Evolutionary conservation across 495 filamentous ascomycete genomes (phyloP), one percentile per base, ranked within the genome.

Genomic region (Podospora tetraspora): DNA sequence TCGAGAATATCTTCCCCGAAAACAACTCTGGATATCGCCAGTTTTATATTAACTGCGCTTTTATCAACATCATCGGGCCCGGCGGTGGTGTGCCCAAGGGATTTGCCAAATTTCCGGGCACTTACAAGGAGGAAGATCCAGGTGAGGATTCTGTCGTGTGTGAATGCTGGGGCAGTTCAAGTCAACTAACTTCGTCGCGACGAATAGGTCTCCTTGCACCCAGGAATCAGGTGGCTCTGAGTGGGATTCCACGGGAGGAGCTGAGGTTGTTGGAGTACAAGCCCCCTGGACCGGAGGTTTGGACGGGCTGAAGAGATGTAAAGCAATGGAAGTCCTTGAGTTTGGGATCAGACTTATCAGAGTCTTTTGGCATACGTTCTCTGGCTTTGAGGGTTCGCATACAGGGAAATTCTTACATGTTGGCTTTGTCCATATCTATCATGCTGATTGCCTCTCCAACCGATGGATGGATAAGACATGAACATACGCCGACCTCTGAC

Each of bases 1-100:
- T 79, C 52, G 84, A 85, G 68, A 59, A 79, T 77, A 43, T 77
- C 80, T 57, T 79, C 72, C 57, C 74, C 76, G 27, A 75, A 23
- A 27, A 60, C 59, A 8, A 4, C 7, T 21, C 23, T 4, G 34
- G 29, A 11, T 67, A 72, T 59, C 24, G 56, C 3, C 72, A 74
- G 57, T 74, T 68, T 25, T 74, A 72, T 27, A 61, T 74, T 22
- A 69, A 69, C 64, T 74, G 72, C 34, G 72, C 72, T 1, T 57
- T 66, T 29, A 37, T 74, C 61, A 68, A 72, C 24, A 68, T 74
- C 23, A 59, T 69, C 6, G 65, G 70, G 3, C 63, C 64, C 0
- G 70, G 69, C 0, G 69, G 62, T 0, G 70, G 67, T 5, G 63
- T 22, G 27, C 67, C 70, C 1, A 63, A 61, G 9, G 61, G 56